Base-by-base conservation (phyloP, 352 stramenopile species). In the Phytophthora uliginosa region DNA sequence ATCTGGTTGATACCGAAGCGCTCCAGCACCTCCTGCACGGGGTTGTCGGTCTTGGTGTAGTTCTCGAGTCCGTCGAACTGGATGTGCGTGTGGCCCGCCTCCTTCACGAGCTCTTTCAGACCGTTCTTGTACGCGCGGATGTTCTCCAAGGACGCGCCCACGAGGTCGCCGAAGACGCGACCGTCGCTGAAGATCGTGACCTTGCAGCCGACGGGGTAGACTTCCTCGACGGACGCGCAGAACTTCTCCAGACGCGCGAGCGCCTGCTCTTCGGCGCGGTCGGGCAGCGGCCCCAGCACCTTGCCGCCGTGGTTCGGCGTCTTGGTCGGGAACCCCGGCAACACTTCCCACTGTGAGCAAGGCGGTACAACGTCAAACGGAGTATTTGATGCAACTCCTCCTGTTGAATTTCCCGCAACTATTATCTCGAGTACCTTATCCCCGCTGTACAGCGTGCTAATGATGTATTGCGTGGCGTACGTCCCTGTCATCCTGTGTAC, bases 151-250 rank as follows among this genome's bases (percentile, higher is more conserved):
- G 57, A 4, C 48, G 47, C 66, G 6, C 66, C 66, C 18, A 73
- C 48, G 6, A 73, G 58, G 15, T 73, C 66, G 3, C 60, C 60
- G 28, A 73, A 73, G 38, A 73, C 66, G n/a, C 66, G 66, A 1
- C 66, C 66, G 22, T 67, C 66, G 20, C 66, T 73, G 31, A 73
- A 73, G 51, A 73, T 67, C n/a, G 60, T 66, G 38, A 73, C 53
- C 38, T 67, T 67, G 56, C 66, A 73, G 22, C 66, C 66, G 7
- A 60, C 34, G 7, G 66, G 20, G 48, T 73, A 73, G 17, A 64
- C 58, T 58, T 73, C 66, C 58, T 73, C 66, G 51, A 73, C 54
- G 31, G 60, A 66, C 20, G 33, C 9, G 59, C 66, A 73, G 42
- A 73, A 69, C 15, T 45, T 57, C 42, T 73, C 66, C 4, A 73